phyloP scores from a whole-genome alignment of 768 basidiomycete genomes.

The Stropharia rugosoannulata region DNA sequence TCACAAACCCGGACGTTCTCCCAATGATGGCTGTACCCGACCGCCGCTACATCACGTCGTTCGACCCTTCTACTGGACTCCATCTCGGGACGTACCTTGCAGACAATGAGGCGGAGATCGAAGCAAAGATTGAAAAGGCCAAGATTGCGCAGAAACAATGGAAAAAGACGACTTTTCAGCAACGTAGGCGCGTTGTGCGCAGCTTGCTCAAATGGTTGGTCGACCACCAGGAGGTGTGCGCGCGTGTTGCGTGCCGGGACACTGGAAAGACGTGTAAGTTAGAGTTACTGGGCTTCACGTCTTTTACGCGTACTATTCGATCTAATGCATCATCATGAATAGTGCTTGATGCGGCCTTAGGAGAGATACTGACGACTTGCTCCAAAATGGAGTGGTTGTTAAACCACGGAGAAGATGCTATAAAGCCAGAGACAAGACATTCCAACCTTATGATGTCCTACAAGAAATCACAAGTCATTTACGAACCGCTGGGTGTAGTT shows the following conservation, averaged over 20 bases:
- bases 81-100: conserved; percentile 80
- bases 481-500: conserved; percentile 91
- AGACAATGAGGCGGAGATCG: conserved; percentile 71
- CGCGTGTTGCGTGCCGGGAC: conserved; percentile 87
- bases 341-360: conserved; percentile 94
- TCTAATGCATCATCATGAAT: not conserved
- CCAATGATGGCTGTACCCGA: conserved; percentile 44
- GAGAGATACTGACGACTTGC: conserved; percentile 93
- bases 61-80: conserved; percentile 85
- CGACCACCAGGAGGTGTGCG: conserved; percentile 84
- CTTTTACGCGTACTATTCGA: conserved; percentile 2
- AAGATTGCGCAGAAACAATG: conserved; percentile 68
- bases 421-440: conserved; percentile 71
- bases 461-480: conserved; percentile 77
- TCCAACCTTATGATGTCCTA: conserved; percentile 69
- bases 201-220: conserved; percentile 92
- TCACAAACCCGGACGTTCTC: conserved; percentile 49
- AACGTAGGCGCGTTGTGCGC: conserved; percentile 80
- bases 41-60: conserved; percentile 82
- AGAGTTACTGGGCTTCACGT: not conserved
- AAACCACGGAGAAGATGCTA: conserved; percentile 74
- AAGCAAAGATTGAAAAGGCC: conserved; percentile 66
- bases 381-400: conserved; percentile 94
- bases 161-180: conserved; percentile 71
- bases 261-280: conserved; percentile 90